Evolutionary conservation across 768 basidiomycete genomes (phyloP), one percentile per base, ranked within the genome.

Genomic region (Naematelia aurantialba): DNA sequence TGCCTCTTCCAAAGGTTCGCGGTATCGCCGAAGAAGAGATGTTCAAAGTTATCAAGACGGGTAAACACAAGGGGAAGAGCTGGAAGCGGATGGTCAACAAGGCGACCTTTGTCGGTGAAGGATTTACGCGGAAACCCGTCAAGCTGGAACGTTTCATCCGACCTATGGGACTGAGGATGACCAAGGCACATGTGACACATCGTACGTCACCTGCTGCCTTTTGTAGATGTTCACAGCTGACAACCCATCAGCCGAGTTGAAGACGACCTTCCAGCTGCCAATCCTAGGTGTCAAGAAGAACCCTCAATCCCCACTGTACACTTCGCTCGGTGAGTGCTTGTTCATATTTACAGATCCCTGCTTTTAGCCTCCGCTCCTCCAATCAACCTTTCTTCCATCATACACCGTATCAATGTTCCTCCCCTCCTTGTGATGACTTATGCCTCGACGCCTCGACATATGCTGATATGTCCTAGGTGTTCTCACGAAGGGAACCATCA

Each of bases 21-120:
- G 96, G 96, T 19, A 97, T 99, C 68, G 93, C 94, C 14, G 96
- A 99, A 78, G 96, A 98, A 70, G 96, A 99, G 82, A 96, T 92
- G 89, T 99, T 99, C 83, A 97, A 93, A 82, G 96, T 99, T 27
- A 81, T 99, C 82, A 90, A 91, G 82, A 92, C 94, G 0, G 96
- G 96, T 56, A 97, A 97, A 81, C 88, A 84, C 74, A 96, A 91
- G 80, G 86, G 84, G 72, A 99, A 98, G 79, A 83, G 89, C 17
- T 99, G 96, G 96, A 99, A 99, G 81, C 85, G 92, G 66, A 97
- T 98, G 92, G 89, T 99, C 61, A 96, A 91, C 56, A 99, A 99
- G 79, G 96, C 96, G 29, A 99, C 96, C 8, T 99, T 98, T 72
- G 96, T 99, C 29, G 94, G 94, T 3, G 92, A 97, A 76, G 88